phyloP scores from a whole-genome alignment of 768 basidiomycete species.

The Lentinus brumalis region DNA sequence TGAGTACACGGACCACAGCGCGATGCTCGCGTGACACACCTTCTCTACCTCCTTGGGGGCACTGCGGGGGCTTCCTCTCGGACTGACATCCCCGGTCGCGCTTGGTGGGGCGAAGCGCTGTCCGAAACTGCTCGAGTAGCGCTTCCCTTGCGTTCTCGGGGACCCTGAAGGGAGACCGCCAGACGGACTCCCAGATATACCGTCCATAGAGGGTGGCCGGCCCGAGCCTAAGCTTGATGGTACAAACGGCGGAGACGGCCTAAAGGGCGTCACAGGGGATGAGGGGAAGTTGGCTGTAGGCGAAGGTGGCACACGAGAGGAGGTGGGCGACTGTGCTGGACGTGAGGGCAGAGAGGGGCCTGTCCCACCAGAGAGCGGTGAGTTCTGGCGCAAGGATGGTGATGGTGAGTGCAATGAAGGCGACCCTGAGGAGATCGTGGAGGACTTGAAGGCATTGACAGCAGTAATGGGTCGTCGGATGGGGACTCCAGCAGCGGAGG shows the following conservation, averaged over 20 bases:
- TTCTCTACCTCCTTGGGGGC: constrained; percentile 30
- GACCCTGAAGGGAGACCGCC: constrained; percentile 13
- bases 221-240: constrained; percentile 46
- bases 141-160: constrained; percentile 42
- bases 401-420: constrained; percentile 52
- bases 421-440: constrained; percentile 50
- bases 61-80: constrained; percentile 45
- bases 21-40: constrained; percentile 15
- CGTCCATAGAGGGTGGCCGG: constrained; percentile 40
- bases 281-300: constrained; percentile 35
- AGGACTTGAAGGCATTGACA: constrained; percentile 52
- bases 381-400: constrained; percentile 48
- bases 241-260: constrained; percentile 42
- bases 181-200: constrained; percentile 15
- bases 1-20: background rate
- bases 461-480: constrained; percentile 46
- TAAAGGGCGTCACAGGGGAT: constrained; percentile 37
- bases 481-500: constrained; percentile 42
- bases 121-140: constrained; percentile 80
- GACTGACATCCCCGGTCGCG: constrained; percentile 38
- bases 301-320: constrained; percentile 44
- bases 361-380: constrained; percentile 40
- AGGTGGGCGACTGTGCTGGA: constrained; percentile 41
- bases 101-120: constrained; percentile 59
- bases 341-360: constrained; percentile 39